A percentile compares a stretch with the other conserved stretches of the same genome.
phyloP scores from a whole-genome alignment of 2,329 filamentous ascomycete species.

The Cercospora brassicicola region DNA sequence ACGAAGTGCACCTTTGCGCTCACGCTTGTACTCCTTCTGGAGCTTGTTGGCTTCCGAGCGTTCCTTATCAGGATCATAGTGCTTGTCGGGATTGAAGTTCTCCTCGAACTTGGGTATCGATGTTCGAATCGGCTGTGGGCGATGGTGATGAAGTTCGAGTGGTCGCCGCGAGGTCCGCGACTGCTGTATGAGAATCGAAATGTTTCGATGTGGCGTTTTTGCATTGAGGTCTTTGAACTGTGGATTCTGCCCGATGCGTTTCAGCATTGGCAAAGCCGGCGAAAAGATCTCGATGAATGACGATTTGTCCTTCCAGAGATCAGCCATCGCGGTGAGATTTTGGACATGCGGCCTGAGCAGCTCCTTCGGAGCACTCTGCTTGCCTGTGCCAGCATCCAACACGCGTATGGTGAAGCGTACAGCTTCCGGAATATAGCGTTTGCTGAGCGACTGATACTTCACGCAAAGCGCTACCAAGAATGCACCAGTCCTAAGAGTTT shows the following conservation, averaged over 20 bases:
- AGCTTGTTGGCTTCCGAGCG: conserved; percentile 82
- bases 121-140: conserved; percentile 81
- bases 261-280: conserved; percentile 47
- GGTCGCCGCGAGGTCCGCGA: conserved; percentile 70
- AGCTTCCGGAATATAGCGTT: conserved; percentile 85
- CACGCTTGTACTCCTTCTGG: conserved; percentile 86
- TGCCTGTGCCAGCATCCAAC: conserved; percentile 51
- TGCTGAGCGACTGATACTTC: conserved; percentile 79
- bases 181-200: conserved; percentile 62
- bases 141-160: conserved; percentile 85
- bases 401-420: conserved; percentile 79
- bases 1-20: conserved; percentile 90
- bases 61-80: conserved; percentile 94
- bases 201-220: conserved; percentile 58
- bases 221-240: conserved; percentile 35
- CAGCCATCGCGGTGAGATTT: conserved; percentile 67
- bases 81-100: conserved; percentile 86
- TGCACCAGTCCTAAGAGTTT: conserved; percentile 68
- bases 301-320: conserved; percentile 70
- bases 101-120: conserved; percentile 95
- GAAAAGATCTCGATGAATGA: conserved; percentile 78
- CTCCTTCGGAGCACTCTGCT: neutral
- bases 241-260: neutral
- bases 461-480: conserved; percentile 77
- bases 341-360: conserved; percentile 56